phyloP scores from a whole-genome alignment of 2,329 filamentous ascomycete genomes.

The Phialophora chinensis region DNA sequence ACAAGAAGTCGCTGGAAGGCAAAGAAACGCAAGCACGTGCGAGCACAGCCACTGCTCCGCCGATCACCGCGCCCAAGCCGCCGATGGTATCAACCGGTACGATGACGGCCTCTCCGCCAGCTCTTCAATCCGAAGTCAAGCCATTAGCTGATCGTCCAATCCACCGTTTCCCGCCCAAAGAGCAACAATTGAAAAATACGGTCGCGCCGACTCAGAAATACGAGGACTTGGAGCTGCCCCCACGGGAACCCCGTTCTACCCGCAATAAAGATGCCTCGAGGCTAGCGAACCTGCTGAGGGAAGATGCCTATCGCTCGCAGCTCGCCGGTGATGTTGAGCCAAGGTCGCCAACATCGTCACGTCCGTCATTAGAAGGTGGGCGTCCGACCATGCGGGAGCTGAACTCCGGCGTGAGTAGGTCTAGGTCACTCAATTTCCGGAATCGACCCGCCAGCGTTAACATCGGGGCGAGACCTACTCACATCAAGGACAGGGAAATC shows the following conservation, averaged over 20 bases:
- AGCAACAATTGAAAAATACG: constrained; percentile 47
- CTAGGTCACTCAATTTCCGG: constrained; percentile 69
- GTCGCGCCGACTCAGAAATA: constrained; percentile 44
- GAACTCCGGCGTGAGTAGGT: constrained; percentile 62
- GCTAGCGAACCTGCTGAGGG: constrained; percentile 43
- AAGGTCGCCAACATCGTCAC: constrained; percentile 62
- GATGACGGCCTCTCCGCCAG: constrained; percentile 69
- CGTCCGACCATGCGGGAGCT: constrained; percentile 69
- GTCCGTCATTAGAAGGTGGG: constrained; percentile 74
- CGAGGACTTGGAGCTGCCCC: constrained; percentile 15
- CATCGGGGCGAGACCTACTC: constrained; percentile 81
- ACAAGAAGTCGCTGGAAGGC: constrained; percentile 33
- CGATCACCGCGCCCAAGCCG: constrained; percentile 55
- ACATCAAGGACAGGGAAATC: constrained; percentile 76
- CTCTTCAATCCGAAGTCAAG: constrained; percentile 45
- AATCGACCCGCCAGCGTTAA: constrained; percentile 81
- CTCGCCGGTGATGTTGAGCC: constrained; percentile 41
- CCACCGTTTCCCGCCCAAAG: constrained; percentile 58
- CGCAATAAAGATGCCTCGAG: constrained; percentile 45
- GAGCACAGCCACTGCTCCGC: constrained; percentile 17
- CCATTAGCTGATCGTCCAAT: constrained; percentile 51
- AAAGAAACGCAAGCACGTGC: constrained; percentile 25
- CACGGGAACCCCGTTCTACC: constrained; percentile 16
- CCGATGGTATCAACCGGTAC: constrained; percentile 74
- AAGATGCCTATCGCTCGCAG: constrained; percentile 37